Evolutionary conservation across 2,329 filamentous ascomycete genomes (phyloP), one percentile per base, ranked within the genome.

Genomic region (Drechmeria coniospora): DNA sequence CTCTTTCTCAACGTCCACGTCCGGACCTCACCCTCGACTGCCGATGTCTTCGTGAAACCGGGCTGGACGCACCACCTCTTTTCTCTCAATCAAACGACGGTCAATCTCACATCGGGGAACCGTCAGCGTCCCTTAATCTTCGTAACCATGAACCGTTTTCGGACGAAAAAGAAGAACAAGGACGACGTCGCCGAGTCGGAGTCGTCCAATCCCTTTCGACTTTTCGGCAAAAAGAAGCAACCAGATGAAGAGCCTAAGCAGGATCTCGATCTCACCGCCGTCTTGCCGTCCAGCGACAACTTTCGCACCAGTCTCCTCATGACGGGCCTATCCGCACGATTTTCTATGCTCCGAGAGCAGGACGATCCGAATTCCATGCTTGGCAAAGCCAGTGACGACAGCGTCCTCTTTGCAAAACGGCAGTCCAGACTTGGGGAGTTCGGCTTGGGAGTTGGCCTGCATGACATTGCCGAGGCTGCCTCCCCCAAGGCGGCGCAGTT

Each of bases 291-390:
- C 0, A 75, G 61, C 25, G 83, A 95, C 52, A 78, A 95, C 46
- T 95, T 98, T 53, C 74, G 90, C 32, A 98, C 90, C 4, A 95
- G 90, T 61, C 59, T 98, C 32, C 63, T 98, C 36, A 92, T 98
- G 87, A 86, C 83, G 1, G 87, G 86, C 23, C 65, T 98, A 4
- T 95, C 87, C 0, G 83, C 86, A 9, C 75, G 90, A 6, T 98
- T 98, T 51, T 95, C 87, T 41, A 95, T 95, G 87, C 61, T 95
- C 18, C 67, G 83, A 43, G 87, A 94, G 52, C 87, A 94, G 50
- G 86, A 94, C 49, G 84, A 94, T 44, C 87, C 87, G 1, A 77
- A 63, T 36, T 87, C 83, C 2, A 79, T 84, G 49, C 67, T 94
- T 18, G 87, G 87, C 32, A 94, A 95, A 53, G 87, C 87, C 11